Conservation (phyloP, 2,329 filamentous ascomycete species). For the Paecilomyces variotii region DNA sequence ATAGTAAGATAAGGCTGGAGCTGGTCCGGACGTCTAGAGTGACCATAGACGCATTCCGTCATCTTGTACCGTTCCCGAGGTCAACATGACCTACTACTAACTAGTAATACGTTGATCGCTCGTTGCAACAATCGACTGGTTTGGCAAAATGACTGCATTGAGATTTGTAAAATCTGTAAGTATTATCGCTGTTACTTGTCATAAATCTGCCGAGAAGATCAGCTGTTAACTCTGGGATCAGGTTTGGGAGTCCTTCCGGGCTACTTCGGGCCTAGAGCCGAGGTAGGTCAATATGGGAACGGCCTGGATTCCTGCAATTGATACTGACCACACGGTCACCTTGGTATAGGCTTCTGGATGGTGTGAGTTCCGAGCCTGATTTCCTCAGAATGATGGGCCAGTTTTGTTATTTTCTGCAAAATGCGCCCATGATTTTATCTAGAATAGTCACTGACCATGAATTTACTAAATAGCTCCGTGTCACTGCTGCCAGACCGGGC, state of each 20-base stretch:
- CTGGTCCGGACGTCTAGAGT: slow-evolving; percentile 2
- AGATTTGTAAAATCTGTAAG: slow-evolving; percentile 59
- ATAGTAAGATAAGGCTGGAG: neutral
- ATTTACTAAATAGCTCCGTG: slow-evolving; percentile 42
- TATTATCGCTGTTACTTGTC: slow-evolving; percentile 5
- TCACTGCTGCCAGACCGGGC: slow-evolving; percentile 54
- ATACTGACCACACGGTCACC: neutral
- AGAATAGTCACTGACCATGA: neutral
- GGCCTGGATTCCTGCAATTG: neutral
- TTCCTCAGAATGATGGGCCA: neutral
- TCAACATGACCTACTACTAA: neutral
- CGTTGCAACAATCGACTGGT: neutral
- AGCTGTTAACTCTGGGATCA: slow-evolving; percentile 30
- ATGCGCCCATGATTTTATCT: neutral
- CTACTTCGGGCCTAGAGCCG: slow-evolving; percentile 79
- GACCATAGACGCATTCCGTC: slow-evolving; percentile 6
- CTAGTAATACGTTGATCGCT: neutral
- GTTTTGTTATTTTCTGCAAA: neutral
- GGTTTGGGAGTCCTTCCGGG: slow-evolving; percentile 80
- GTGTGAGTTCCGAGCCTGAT: slow-evolving; percentile 24
- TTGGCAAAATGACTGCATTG: slow-evolving; percentile 41
- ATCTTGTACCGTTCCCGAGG: neutral
- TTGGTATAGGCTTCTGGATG: slow-evolving; percentile 26
- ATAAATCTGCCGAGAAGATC: neutral
- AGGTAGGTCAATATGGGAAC: slow-evolving; percentile 48